These are phyloP conservation scores for Fusarium temperatum DNA, from an alignment of 2,329 filamentous ascomycete species.

Conservation along the genomic window DNA sequence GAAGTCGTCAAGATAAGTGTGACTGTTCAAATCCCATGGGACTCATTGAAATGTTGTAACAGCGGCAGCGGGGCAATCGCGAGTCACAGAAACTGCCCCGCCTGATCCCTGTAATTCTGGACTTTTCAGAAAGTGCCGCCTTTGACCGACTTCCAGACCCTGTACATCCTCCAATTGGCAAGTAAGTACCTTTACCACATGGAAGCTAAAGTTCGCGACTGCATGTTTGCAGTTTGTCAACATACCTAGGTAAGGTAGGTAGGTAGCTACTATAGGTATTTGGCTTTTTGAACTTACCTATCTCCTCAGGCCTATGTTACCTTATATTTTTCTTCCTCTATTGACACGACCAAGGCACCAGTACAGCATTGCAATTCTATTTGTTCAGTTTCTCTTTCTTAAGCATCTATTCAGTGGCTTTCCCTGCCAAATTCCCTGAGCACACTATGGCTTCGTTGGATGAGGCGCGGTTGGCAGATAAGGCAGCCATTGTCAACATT, in stretches of 20 bases:
- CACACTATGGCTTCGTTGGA: constrained; percentile 26
- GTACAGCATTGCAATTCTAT: not conserved
- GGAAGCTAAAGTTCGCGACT: constrained; percentile 6
- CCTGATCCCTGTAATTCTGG: constrained; percentile 39
- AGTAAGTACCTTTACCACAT: constrained; percentile 23
- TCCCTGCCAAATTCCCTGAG: not conserved
- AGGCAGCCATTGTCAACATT: constrained; percentile 42
- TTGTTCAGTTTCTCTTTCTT: not conserved
- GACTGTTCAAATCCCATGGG: constrained; percentile 26
- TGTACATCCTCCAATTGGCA: constrained; percentile 18
- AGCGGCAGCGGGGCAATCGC: constrained; percentile 40
- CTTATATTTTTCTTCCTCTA: not conserved
- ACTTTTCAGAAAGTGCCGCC: constrained; percentile 37
- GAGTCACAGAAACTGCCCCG: constrained; percentile 36
- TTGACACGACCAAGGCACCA: not conserved
- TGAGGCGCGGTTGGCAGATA: constrained; percentile 30
- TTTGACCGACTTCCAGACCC: constrained; percentile 39
- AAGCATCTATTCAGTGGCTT: not conserved
- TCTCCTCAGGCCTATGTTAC: not conserved
- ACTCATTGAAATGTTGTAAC: constrained; percentile 21
- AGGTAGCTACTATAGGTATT: not conserved
- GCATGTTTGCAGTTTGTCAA: not conserved
- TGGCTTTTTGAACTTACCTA: not conserved
- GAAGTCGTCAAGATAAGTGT: constrained; percentile 16
- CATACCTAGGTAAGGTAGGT: not conserved